phyloP scores from a whole-genome alignment of 2,329 filamentous ascomycete genomes.

The Emmonsia crescens region DNA sequence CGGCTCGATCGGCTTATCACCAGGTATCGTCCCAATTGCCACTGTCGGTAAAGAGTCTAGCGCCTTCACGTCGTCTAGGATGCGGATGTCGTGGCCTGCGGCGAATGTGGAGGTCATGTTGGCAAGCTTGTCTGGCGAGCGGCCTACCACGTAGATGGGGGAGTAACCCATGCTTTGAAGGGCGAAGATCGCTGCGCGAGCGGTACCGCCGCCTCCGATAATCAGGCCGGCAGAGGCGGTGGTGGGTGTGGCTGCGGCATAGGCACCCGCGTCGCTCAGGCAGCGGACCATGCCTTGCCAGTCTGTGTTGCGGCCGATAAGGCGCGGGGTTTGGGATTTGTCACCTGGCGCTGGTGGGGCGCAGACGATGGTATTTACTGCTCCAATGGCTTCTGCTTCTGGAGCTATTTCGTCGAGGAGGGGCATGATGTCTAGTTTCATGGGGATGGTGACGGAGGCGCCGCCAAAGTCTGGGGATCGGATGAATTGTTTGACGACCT shows the following conservation, averaged over 20 bases:
- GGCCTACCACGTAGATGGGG: slow-evolving; percentile 78
- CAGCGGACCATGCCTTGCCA: slow-evolving; percentile 85
- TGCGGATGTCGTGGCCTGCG: slow-evolving; percentile 55
- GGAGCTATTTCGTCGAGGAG: slow-evolving; percentile 69
- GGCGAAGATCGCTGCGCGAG: slow-evolving; percentile 81
- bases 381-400: slow-evolving; percentile 73
- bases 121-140: slow-evolving; percentile 58
- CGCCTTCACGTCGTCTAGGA: slow-evolving; percentile 47
- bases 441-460: slow-evolving; percentile 87
- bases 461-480: slow-evolving; percentile 69
- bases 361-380: slow-evolving; percentile 86
- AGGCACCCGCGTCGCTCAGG: slow-evolving; percentile 57
- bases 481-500: slow-evolving; percentile 55
- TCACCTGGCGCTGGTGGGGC: slow-evolving; percentile 28
- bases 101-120: slow-evolving; percentile 64
- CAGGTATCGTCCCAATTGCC: slow-evolving; percentile 83
- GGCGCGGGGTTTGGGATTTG: slow-evolving; percentile 36
- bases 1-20: slow-evolving; percentile 69
- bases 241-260: slow-evolving; percentile 28
- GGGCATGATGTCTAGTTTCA: slow-evolving; percentile 80
- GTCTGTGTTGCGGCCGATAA: slow-evolving; percentile 88
- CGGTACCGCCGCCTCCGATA: slow-evolving; percentile 83
- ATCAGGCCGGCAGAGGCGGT: slow-evolving; percentile 55
- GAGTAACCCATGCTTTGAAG: slow-evolving; percentile 72
- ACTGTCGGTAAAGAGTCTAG: slow-evolving; percentile 52